Percentiles rank a stretch among this genome's conserved stretches.
phyloP scores from a whole-genome alignment of 2,329 filamentous ascomycete genomes.

The Hirsutella minnesotensis region DNA sequence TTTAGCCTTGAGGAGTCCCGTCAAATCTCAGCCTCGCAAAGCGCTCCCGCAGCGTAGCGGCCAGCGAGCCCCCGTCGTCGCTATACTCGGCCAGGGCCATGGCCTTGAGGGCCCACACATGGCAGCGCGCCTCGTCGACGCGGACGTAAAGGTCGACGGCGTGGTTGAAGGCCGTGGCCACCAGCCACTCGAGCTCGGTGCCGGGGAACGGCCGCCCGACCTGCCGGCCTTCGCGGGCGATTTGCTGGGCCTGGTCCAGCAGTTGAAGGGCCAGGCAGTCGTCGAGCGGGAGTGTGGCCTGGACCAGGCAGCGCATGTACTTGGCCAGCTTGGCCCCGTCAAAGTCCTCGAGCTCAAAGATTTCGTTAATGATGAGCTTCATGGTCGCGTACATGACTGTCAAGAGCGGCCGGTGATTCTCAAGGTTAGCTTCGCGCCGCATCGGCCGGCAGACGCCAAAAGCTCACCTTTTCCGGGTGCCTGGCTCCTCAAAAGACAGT shows the following conservation, averaged over 20 bases:
- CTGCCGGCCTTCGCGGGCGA: constrained; percentile 37
- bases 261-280: constrained; percentile 45
- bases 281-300: constrained; percentile 47
- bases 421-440: background rate
- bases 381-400: constrained; percentile 41
- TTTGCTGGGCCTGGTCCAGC: constrained; percentile 47
- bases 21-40: constrained; percentile 26
- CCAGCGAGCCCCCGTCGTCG: constrained; percentile 38
- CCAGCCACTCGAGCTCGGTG: constrained; percentile 67
- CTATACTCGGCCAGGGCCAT: constrained; percentile 48
- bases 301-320: constrained; percentile 70
- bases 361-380: constrained; percentile 58
- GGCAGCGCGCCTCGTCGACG: constrained; percentile 41
- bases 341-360: constrained; percentile 45
- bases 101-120: constrained; percentile 51
- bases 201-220: constrained; percentile 42
- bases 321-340: constrained; percentile 52
- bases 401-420: background rate
- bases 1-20: background rate
- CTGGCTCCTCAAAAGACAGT: constrained; percentile 45
- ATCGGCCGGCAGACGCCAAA: background rate
- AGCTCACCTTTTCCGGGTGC: constrained; percentile 36
- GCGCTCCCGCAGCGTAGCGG: constrained; percentile 29
- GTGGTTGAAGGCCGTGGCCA: constrained; percentile 56
- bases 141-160: constrained; percentile 53